Evolutionary conservation across 2,329 filamentous ascomycete species (phyloP).

Genomic region (Ophiostoma australiae): DNA sequence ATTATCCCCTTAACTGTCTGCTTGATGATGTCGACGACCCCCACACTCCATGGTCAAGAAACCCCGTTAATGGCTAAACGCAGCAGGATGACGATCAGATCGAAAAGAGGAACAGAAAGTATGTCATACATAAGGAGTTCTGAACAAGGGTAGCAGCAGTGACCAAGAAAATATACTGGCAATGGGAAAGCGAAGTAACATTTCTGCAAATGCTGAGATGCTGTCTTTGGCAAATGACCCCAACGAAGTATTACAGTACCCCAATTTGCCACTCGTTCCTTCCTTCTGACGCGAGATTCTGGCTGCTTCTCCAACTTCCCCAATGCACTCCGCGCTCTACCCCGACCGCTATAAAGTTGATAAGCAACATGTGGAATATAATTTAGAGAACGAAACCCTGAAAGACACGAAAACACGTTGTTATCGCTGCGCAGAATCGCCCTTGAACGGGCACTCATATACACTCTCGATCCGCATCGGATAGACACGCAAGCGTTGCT

Average conservation of each 20-base stretch:
- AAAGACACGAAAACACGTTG: not conserved
- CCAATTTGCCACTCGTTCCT: not conserved
- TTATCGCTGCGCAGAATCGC: not conserved
- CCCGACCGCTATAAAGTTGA: not conserved
- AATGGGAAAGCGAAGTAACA: not conserved
- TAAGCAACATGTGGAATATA: not conserved
- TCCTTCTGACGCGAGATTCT: not conserved
- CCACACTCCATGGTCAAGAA: not conserved
- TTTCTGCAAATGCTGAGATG: not conserved
- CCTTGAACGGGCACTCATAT: not conserved
- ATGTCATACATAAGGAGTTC: not conserved
- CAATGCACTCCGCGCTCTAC: conserved; percentile 1
- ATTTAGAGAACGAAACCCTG: not conserved
- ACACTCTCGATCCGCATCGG: not conserved
- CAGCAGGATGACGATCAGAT: not conserved
- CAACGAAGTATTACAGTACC: not conserved
- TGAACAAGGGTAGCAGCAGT: not conserved
- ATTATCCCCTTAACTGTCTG: not conserved
- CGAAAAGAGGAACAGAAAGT: not conserved
- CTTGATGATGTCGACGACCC: not conserved
- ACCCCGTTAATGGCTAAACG: not conserved
- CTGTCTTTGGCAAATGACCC: not conserved
- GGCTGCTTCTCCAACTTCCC: conserved; percentile 5
- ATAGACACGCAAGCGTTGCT: conserved; percentile 1
- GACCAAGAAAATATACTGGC: not conserved